Evolutionary conservation across 2,329 filamentous ascomycete species (phyloP).

Genomic region (Cladosporium austrohemisphaericum): DNA sequence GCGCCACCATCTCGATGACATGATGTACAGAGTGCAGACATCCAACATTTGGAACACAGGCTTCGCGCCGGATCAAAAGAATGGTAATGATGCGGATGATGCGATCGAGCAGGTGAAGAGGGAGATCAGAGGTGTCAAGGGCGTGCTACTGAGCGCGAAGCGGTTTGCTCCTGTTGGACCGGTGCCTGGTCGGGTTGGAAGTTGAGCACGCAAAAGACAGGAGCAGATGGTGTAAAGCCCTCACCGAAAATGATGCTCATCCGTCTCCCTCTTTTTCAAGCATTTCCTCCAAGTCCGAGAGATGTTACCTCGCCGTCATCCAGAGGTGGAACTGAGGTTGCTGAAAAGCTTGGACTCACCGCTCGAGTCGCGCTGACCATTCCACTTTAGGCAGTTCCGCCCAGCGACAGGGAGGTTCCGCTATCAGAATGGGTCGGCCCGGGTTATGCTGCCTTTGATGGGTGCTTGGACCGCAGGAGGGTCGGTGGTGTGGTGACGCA

Average conservation of each 20-base stretch:
- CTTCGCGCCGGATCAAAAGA: conserved; percentile 28
- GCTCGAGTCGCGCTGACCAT: too few relatives aligned
- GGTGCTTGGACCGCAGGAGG: neutral
- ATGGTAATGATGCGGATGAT: conserved; percentile 41
- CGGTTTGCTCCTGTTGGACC: conserved; percentile 51
- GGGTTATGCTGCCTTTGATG: neutral
- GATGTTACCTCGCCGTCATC: too few relatives aligned
- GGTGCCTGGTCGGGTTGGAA: conserved; percentile 22
- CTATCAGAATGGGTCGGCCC: conserved; percentile 7
- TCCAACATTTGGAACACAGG: conserved; percentile 42
- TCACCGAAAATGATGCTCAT: neutral
- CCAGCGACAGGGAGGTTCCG: neutral
- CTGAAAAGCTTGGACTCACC: neutral
- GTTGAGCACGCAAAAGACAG: neutral
- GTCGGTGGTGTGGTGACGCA: too few relatives aligned
- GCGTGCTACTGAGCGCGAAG: conserved; percentile 68
- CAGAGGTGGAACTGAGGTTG: neutral
- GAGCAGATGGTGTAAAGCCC: neutral
- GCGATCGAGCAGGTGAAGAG: conserved; percentile 69
- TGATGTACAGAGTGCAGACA: conserved; percentile 46
- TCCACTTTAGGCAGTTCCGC: neutral
- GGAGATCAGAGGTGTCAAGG: conserved; percentile 75
- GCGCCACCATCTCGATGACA: conserved; percentile 61
- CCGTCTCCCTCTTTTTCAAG: too few relatives aligned
- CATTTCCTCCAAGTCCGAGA: too few relatives aligned